These are phyloP conservation scores for Colletotrichum sp. DNA, from an alignment of 2,329 filamentous ascomycete genomes.

Conservation along the genomic window DNA sequence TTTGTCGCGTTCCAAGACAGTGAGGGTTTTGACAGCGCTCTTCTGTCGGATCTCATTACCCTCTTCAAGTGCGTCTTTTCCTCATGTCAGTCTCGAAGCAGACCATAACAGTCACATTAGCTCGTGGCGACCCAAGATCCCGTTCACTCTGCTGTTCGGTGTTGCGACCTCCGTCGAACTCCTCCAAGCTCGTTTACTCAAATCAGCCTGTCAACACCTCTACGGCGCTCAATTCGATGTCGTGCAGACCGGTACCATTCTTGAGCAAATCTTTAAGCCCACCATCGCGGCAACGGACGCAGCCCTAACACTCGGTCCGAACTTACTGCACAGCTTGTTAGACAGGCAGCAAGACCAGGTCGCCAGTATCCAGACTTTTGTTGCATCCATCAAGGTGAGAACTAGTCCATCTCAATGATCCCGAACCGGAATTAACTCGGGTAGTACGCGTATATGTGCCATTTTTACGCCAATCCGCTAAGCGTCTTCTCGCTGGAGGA, in stretches of 20 bases:
- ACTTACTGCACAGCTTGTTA: slow-evolving; percentile 66
- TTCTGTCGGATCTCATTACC: slow-evolving; percentile 75
- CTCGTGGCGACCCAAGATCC: slow-evolving; percentile 76
- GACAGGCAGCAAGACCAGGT: slow-evolving; percentile 80
- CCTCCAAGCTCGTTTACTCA: slow-evolving; percentile 75
- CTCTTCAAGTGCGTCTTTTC: slow-evolving; percentile 64
- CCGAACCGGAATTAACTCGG: slow-evolving; percentile 15
- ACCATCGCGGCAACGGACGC: slow-evolving; percentile 65
- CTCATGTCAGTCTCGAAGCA: not conserved
- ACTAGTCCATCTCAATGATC: not conserved
- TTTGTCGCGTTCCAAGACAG: slow-evolving; percentile 81
- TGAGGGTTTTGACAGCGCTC: slow-evolving; percentile 76
- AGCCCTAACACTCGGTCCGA: slow-evolving; percentile 67
- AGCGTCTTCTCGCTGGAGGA: slow-evolving; percentile 59
- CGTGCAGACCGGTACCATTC: slow-evolving; percentile 71
- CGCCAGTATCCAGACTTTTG: slow-evolving; percentile 75
- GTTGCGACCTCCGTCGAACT: slow-evolving; percentile 83
- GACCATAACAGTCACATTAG: slow-evolving; percentile 24
- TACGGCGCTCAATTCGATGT: slow-evolving; percentile 79
- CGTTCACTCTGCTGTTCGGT: slow-evolving; percentile 78
- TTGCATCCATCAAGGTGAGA: slow-evolving; percentile 70
- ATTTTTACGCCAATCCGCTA: slow-evolving; percentile 81
- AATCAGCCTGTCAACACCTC: slow-evolving; percentile 70
- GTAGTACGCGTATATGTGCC: slow-evolving; percentile 84
- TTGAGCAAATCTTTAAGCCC: slow-evolving; percentile 74